Conservation (phyloP, 169 alveolate genomes). For the Neospora caninum region DNA sequence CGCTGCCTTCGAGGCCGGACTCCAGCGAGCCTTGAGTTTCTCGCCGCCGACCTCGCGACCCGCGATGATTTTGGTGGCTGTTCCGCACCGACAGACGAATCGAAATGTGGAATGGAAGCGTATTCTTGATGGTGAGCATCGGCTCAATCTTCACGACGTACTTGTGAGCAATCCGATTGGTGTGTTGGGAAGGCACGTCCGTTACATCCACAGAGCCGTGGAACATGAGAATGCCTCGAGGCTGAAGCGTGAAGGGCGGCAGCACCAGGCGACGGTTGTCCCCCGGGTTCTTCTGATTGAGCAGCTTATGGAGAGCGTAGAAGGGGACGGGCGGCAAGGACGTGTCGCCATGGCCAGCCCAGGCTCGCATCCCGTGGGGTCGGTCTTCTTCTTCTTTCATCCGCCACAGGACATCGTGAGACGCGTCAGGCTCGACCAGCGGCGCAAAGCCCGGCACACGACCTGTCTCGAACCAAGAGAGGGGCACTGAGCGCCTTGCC, state of each 20-base stretch:
- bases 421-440: conserved; percentile 33
- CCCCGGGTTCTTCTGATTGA: conserved; percentile 15
- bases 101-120: conserved; percentile 77
- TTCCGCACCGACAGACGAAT: conserved; percentile 71
- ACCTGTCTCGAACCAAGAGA: conserved; percentile 64
- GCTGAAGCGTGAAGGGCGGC: conserved; percentile 73
- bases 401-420: neutral
- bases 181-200: conserved; percentile 76
- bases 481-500: conserved; percentile 60
- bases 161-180: conserved; percentile 74
- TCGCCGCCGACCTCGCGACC: neutral
- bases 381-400: neutral
- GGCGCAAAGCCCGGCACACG: conserved; percentile 38
- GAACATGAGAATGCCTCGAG: conserved; percentile 73
- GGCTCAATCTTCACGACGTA: conserved; percentile 77
- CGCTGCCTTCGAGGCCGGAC: neutral
- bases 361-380: conserved; percentile 34
- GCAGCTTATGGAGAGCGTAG: conserved; percentile 67
- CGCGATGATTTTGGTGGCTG: neutral
- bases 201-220: conserved; percentile 74
- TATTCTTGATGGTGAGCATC: conserved; percentile 74
- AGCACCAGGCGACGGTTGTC: conserved; percentile 72
- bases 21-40: neutral
- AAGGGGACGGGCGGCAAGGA: conserved; percentile 66
- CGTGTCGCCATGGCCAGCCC: neutral